Evolutionary conservation across 306 rosid genomes (phyloP).

Genomic region (Dalbergia oliveri): DNA sequence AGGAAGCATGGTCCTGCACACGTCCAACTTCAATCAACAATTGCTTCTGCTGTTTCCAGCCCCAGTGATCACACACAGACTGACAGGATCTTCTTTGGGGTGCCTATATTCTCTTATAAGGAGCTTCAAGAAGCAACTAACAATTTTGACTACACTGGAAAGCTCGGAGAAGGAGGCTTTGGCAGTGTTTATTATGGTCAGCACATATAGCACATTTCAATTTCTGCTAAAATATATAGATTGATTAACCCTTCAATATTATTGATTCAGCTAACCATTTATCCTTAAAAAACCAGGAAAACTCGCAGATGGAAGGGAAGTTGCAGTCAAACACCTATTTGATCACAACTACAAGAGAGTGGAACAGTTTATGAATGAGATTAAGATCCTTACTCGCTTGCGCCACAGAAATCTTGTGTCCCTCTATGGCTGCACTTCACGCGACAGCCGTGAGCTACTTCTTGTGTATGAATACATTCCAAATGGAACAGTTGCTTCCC

Average conservation of each 20-base stretch:
- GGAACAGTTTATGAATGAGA: conserved; percentile 70
- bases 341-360: conserved; percentile 56
- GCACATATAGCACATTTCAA: not conserved
- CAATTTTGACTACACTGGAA: conserved; percentile 52
- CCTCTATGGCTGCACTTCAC: conserved; percentile 75
- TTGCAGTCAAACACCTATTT: conserved; percentile 66
- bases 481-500: conserved; percentile 70
- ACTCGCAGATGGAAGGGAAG: conserved; percentile 75
- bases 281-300: conserved; percentile 47
- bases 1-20: not conserved
- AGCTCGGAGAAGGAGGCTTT: conserved; percentile 78
- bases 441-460: conserved; percentile 58
- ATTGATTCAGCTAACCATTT: not conserved
- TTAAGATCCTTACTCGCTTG: conserved; percentile 68
- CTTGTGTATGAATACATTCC: conserved; percentile 74
- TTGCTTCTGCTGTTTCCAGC: not conserved
- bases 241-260: not conserved
- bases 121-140: conserved; percentile 75
- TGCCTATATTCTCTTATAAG: conserved; percentile 59
- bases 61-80: conserved; percentile 47
- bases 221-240: too few species aligned
- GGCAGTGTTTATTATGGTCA: conserved; percentile 58
- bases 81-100: conserved; percentile 48
- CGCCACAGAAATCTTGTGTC: conserved; percentile 66
- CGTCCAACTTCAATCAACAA: conserved; percentile 6